Percentiles rank a stretch among this genome's conserved stretches.
phyloP scores from a whole-genome alignment of 2,329 filamentous ascomycete species.

The Blastomyces percursus region DNA sequence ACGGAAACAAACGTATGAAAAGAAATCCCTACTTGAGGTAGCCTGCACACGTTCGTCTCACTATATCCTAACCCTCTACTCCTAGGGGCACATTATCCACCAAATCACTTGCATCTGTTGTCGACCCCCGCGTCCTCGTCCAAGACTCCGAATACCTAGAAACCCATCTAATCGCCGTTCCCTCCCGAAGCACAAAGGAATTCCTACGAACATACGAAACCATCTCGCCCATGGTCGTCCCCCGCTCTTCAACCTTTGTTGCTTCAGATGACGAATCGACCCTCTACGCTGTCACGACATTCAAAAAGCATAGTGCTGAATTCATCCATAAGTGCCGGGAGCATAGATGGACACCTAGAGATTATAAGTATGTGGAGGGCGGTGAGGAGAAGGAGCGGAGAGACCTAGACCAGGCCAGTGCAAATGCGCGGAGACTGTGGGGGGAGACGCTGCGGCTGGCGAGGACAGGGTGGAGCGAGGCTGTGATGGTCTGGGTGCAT shows the following conservation, averaged over 20 bases:
- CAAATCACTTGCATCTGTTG: constrained; percentile 81
- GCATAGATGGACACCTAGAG: constrained; percentile 85
- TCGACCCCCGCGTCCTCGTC: constrained; percentile 68
- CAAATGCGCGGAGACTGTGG: constrained; percentile 84
- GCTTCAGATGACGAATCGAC: constrained; percentile 82
- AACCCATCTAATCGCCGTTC: constrained; percentile 86
- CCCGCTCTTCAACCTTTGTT: constrained; percentile 69
- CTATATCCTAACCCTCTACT: neutral
- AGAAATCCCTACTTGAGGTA: neutral
- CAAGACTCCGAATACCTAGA: constrained; percentile 93
- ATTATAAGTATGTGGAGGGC: constrained; percentile 86
- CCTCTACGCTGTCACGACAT: constrained; percentile 78
- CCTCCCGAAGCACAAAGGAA: constrained; percentile 67
- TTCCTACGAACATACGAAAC: constrained; percentile 86
- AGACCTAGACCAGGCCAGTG: constrained; percentile 70
- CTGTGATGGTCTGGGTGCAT: constrained; percentile 92
- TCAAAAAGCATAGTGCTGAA: constrained; percentile 80
- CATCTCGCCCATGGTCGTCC: constrained; percentile 81
- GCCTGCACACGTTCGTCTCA: neutral
- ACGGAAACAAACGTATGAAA: constrained; percentile 68
- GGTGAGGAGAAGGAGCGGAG: constrained; percentile 79
- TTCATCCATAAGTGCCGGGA: constrained; percentile 89
- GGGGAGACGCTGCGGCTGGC: constrained; percentile 80
- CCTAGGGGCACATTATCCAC: constrained; percentile 79
- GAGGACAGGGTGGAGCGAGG: constrained; percentile 89